Base-by-base conservation (phyloP, 106 monocot genomes). In the Dactylorhiza incarnata region DNA sequence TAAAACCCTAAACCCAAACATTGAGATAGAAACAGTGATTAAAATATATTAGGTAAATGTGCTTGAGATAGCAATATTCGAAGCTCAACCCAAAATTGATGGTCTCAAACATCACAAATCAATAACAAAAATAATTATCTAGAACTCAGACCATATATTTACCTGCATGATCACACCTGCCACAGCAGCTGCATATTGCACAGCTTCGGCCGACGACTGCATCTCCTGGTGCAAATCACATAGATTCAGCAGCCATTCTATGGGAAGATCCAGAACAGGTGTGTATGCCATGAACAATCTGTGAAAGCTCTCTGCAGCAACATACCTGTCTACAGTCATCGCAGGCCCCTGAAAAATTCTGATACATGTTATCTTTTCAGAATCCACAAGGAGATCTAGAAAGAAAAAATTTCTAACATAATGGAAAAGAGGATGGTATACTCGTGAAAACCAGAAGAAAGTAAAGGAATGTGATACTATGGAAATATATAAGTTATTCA, bases 101-200 rank as follows among this genome's bases (percentile, higher is more conserved):
- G 2, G 37, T 3, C 37, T 37, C 37, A 37, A 37, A 37, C 37
- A 37, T 37, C 37, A 37, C 37, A 3, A 37, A 37, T 37, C 37
- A 15, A 14, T 16, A 55, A 14, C 12, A 55, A 55, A 16, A 55
- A 55, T 0, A n/a, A 55, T 17, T 55, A 55, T 55, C n/a, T 0
- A 24, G 12, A 65, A 65, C 13, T 29, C 29, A 63, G 25, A 12
- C 26, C 4, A 65, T 65, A 11, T 10, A 65, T 65, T 65, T 17
- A 99, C 99, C 94, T 99, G 99, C 99, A 99, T 94, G 72, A 99
- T 99, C 9, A 99, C 99, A 75, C 99, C 99, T 55, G 99, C 99
- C 68, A 99, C 99, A 73, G 99, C 91, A 69, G 94, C 99, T 26
- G 99, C 99, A 85, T 94, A 99, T 72, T 99, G 99, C 48, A 94